phyloP scores from a whole-genome alignment of 495 filamentous ascomycete genomes.

The Penicillium silybi region DNA sequence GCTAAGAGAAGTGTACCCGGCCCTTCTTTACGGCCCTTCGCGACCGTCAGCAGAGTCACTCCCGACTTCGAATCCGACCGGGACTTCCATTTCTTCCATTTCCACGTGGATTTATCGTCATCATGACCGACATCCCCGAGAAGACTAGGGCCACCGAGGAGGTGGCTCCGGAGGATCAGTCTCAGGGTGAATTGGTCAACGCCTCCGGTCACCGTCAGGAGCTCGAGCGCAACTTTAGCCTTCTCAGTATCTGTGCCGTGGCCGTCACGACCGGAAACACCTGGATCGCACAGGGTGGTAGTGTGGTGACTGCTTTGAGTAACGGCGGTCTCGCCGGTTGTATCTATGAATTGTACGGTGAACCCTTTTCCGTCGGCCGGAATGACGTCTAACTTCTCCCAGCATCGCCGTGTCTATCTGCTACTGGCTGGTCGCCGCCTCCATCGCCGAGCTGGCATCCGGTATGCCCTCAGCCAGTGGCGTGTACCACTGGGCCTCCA shows the following conservation, averaged over 20 bases:
- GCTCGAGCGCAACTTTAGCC: constrained; percentile 56
- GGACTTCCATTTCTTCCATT: not conserved
- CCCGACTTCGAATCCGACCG: not conserved
- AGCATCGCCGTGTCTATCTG: constrained; percentile 48
- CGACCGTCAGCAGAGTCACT: not conserved
- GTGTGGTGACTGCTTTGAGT: constrained; percentile 34
- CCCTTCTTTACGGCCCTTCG: not conserved
- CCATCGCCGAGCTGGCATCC: constrained; percentile 70
- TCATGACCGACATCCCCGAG: constrained; percentile 15
- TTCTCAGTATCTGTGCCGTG: constrained; percentile 53
- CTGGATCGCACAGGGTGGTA: constrained; percentile 57
- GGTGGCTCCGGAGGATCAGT: constrained; percentile 16
- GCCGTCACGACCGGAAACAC: constrained; percentile 56
- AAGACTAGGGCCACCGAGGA: constrained; percentile 22
- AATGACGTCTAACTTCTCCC: constrained; percentile 10
- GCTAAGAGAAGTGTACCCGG: not conserved
- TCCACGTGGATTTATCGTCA: constrained; percentile 2
- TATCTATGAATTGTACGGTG: constrained; percentile 49
- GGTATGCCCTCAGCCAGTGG: constrained; percentile 77
- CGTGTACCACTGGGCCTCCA: constrained; percentile 80
- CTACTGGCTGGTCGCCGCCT: constrained; percentile 52
- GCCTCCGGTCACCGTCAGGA: constrained; percentile 57
- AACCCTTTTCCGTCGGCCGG: not conserved
- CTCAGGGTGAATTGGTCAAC: constrained; percentile 39
- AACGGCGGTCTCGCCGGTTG: constrained; percentile 51